These are phyloP conservation scores for Russula ochroleuca DNA, from an alignment of 768 basidiomycete genomes.

Conservation along the genomic window DNA sequence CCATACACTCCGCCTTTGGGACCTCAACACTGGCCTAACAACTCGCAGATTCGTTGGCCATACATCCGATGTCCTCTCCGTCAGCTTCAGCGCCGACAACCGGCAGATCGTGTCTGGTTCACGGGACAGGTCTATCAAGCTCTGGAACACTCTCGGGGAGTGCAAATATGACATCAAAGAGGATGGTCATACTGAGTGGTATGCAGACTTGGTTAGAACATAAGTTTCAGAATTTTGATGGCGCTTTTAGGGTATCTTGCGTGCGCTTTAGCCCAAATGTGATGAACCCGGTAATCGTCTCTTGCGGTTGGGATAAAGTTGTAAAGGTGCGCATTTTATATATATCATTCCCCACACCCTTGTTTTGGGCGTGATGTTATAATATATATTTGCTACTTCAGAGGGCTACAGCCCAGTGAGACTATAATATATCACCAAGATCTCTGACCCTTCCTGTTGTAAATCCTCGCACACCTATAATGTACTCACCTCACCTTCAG, in stretches of 20 bases:
- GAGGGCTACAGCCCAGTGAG: slow-evolving; percentile 42
- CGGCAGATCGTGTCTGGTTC: slow-evolving; percentile 98
- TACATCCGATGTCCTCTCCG: slow-evolving; percentile 95
- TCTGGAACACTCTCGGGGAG: slow-evolving; percentile 99
- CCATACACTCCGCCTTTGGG: slow-evolving; percentile 99
- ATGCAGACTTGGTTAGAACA: slow-evolving; percentile 16
- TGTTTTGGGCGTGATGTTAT: slow-evolving; percentile 39
- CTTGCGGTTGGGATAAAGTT: slow-evolving; percentile 99
- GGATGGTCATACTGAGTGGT: slow-evolving; percentile 97
- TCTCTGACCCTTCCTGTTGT: slow-evolving; percentile 46
- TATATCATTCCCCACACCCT: neutral
- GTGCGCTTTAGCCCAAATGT: slow-evolving; percentile 99
- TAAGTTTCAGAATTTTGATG: slow-evolving; percentile 4
- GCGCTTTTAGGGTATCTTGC: slow-evolving; percentile 80
- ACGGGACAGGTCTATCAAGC: slow-evolving; percentile 95
- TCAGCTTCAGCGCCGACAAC: slow-evolving; percentile 99
- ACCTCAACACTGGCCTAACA: slow-evolving; percentile 94
- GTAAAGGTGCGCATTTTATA: slow-evolving; percentile 76
- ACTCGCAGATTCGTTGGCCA: slow-evolving; percentile 98
- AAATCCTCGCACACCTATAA: neutral
- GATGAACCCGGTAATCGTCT: slow-evolving; percentile 96
- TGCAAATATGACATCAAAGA: slow-evolving; percentile 99
- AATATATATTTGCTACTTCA: slow-evolving; percentile 35
- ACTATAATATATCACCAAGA: slow-evolving; percentile 62
- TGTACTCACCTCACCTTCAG: slow-evolving; percentile 41